Conservation (phyloP, 768 basidiomycete genomes). For the Tephrocybe sp. region DNA sequence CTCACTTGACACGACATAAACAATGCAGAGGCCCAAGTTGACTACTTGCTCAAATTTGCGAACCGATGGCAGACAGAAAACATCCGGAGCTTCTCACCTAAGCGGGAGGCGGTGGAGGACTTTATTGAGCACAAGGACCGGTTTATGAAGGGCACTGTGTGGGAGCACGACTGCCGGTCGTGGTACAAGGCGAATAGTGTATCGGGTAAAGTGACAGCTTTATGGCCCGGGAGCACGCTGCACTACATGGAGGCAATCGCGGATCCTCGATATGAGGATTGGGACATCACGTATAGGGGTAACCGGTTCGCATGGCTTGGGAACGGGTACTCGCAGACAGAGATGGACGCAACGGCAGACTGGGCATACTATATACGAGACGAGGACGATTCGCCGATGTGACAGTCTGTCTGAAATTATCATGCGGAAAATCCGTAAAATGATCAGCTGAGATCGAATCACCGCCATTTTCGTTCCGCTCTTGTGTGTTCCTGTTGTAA, state of each 20-base stretch:
- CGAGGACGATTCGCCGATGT: constrained; percentile 7
- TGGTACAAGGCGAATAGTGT: constrained; percentile 32
- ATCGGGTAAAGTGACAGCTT: constrained; percentile 27
- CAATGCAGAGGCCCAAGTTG: constrained; percentile 27
- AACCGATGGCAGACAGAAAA: constrained; percentile 35
- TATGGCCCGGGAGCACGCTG: constrained; percentile 35
- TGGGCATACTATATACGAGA: constrained; percentile 30
- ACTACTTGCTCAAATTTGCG: constrained; percentile 32
- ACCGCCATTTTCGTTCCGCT: constrained; percentile 8
- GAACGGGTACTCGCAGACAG: constrained; percentile 33
- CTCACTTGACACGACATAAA: constrained; percentile 2
- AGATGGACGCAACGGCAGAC: constrained; percentile 28
- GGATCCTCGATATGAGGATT: constrained; percentile 33
- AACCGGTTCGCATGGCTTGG: constrained; percentile 35
- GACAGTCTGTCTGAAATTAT: constrained; percentile 2
- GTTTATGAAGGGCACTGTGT: constrained; percentile 34
- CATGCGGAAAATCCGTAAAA: constrained; percentile 19
- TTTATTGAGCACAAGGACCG: constrained; percentile 29
- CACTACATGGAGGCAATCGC: constrained; percentile 33
- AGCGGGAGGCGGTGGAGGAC: constrained; percentile 31
- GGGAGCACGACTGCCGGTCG: constrained; percentile 28
- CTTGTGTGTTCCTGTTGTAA: constrained; percentile 3
- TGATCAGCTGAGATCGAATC: constrained; percentile 21
- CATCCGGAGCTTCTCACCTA: constrained; percentile 33
- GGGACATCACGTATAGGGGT: constrained; percentile 31